These are phyloP conservation scores for Gryganskiella cystojenkinii DNA, from an alignment of 192 early-diverging fungal genomes.

Conservation along the genomic window DNA sequence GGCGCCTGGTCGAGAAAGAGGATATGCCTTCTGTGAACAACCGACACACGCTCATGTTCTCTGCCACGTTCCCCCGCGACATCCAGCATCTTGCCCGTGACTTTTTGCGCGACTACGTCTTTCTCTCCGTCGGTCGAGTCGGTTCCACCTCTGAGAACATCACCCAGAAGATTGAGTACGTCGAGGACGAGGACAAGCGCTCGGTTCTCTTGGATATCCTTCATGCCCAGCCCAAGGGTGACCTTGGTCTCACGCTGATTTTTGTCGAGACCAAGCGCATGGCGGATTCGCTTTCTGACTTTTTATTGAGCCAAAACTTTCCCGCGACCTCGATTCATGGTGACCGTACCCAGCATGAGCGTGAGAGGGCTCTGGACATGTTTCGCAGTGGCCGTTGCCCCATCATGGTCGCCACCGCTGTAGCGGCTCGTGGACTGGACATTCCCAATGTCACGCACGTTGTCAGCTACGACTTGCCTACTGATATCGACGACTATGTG, in stretches of 20 bases:
- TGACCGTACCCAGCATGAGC: slow-evolving; percentile 94
- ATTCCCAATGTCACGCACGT: slow-evolving; percentile 89
- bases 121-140: slow-evolving; percentile 92
- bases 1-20: slow-evolving; percentile 85
- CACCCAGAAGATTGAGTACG: slow-evolving; percentile 91
- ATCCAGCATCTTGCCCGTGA: slow-evolving; percentile 90
- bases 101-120: slow-evolving; percentile 87
- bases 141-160: slow-evolving; percentile 97
- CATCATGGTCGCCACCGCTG: slow-evolving; percentile 97
- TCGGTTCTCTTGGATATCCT: slow-evolving; percentile 89
- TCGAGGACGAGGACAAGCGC: slow-evolving; percentile 95
- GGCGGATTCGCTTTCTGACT: slow-evolving; percentile 91
- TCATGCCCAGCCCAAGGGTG: slow-evolving; percentile 59
- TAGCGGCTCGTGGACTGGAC: slow-evolving; percentile 95
- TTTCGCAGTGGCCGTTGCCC: slow-evolving; percentile 87
- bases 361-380: slow-evolving; percentile 88
- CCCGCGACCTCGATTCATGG: slow-evolving; percentile 98
- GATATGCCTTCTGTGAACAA: slow-evolving; percentile 73
- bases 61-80: slow-evolving; percentile 91
- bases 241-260: slow-evolving; percentile 85
- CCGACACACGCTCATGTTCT: slow-evolving; percentile 96
- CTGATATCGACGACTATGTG: slow-evolving; percentile 98
- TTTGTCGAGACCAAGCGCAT: slow-evolving; percentile 98
- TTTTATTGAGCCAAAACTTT: slow-evolving; percentile 78
- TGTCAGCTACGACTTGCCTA: slow-evolving; percentile 96